These are phyloP conservation scores for Pulveroboletus sp. DNA, from an alignment of 768 basidiomycete species.

Conservation along the genomic window DNA sequence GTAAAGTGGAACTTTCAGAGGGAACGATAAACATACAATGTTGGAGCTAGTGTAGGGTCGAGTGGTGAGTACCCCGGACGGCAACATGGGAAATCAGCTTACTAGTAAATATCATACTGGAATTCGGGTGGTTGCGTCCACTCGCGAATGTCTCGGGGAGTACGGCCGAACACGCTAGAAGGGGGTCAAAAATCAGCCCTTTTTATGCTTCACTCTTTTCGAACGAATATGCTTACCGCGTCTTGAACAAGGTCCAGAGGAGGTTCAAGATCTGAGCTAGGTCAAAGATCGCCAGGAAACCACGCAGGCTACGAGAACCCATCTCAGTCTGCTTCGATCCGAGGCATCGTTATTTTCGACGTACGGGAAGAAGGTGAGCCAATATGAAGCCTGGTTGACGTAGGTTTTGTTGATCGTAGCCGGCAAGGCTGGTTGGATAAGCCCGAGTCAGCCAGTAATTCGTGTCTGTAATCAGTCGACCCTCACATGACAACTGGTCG, in stretches of 20 bases:
- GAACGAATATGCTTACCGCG: constrained; percentile 44
- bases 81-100: constrained; percentile 26
- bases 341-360: constrained; percentile 23
- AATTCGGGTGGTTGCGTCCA: constrained; percentile 90
- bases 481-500: constrained; percentile 39
- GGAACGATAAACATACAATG: constrained; percentile 37
- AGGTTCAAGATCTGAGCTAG: constrained; percentile 93
- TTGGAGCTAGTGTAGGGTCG: constrained; percentile 41
- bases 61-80: not conserved
- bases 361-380: constrained; percentile 94
- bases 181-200: not conserved
- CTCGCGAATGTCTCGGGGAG: constrained; percentile 84
- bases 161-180: constrained; percentile 73
- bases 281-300: constrained; percentile 92
- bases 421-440: constrained; percentile 59
- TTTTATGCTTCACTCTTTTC: not conserved
- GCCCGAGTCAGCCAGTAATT: not conserved
- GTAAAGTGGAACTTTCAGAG: constrained; percentile 3
- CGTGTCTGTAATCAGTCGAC: not conserved
- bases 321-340: constrained; percentile 2
- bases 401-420: constrained; percentile 79
- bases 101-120: constrained; percentile 83
- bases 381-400: constrained; percentile 86
- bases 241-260: constrained; percentile 79
- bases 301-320: constrained; percentile 60